These are phyloP conservation scores for Talaromyces thailandensis DNA, from an alignment of 495 filamentous ascomycete species.

Conservation along the genomic window DNA sequence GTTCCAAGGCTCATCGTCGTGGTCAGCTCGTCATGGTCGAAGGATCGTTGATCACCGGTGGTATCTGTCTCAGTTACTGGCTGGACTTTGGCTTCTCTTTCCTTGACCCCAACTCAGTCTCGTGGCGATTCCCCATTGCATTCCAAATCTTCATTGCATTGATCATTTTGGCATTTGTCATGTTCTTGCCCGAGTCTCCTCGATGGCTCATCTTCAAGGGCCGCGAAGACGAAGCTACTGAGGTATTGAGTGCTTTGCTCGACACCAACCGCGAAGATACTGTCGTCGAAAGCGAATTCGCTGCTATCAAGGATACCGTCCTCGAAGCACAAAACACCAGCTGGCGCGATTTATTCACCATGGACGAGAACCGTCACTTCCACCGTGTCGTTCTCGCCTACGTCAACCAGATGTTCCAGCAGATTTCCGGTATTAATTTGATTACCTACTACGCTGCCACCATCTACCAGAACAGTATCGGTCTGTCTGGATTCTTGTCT, in stretches of 20 bases:
- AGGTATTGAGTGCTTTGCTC: slow-evolving; percentile 52
- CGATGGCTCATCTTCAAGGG: slow-evolving; percentile 67
- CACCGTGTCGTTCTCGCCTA: slow-evolving; percentile 64
- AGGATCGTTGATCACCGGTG: slow-evolving; percentile 60
- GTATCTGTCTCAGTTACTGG: slow-evolving; percentile 70
- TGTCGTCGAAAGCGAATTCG: slow-evolving; percentile 54
- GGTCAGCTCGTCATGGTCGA: slow-evolving; percentile 78
- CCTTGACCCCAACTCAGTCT: slow-evolving; percentile 49
- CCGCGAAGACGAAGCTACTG: slow-evolving; percentile 53
- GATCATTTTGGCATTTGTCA: slow-evolving; percentile 50
- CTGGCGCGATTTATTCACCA: slow-evolving; percentile 62
- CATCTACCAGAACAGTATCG: slow-evolving; percentile 49
- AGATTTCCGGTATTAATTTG: slow-evolving; percentile 67
- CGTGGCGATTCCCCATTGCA: slow-evolving; percentile 70
- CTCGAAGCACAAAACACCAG: slow-evolving; percentile 58
- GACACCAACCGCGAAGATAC: slow-evolving; percentile 43
- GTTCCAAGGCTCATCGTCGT: slow-evolving; percentile 61
- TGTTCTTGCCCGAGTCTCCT: slow-evolving; percentile 63
- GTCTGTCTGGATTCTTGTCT: slow-evolving; percentile 46
- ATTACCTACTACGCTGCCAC: slow-evolving; percentile 67
- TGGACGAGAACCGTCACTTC: slow-evolving; percentile 63
- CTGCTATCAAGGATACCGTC: slow-evolving; percentile 68
- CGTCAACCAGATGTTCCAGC: slow-evolving; percentile 73
- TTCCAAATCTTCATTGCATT: slow-evolving; percentile 63
- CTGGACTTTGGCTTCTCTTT: slow-evolving; percentile 64